Evolutionary conservation across 805 yeast species (phyloP), one percentile per base, ranked within the genome.

Genomic region (Teunomyces lycoperdinae): DNA sequence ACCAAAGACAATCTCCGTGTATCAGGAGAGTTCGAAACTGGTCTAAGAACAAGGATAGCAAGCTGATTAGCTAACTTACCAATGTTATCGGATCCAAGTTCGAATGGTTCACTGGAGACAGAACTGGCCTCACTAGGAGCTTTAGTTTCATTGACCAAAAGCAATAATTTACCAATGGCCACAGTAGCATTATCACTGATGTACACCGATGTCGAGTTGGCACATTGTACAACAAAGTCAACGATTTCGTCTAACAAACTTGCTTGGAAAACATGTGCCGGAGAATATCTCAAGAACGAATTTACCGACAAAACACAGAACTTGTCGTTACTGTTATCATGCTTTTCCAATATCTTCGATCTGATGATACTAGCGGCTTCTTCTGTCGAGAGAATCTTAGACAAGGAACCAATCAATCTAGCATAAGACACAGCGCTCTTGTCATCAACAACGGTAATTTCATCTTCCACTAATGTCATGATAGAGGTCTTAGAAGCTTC

Each of bases 1-100:
- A 89, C 89, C 51, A 92, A 72, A 2, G 96, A 71, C 51, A 90
- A 70, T 60, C 98, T 79, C 64, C 96, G 78, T 1, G 94, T 77
- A 58, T 92, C 97, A 8, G 77, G 61, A 0, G 96, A 85, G 50
- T 70, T 77, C 13, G 86, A 78, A 1, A 55, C 71, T 2, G 91
- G 89, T 31, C 71, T 61, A n/a, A 76, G 54, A 56, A 79, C 74
- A 16, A 69, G 60, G 11, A 66, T 60, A n/a, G 84, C 74, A 41
- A 86, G 65, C 51, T 78, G 83, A 5, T 58, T 58, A n/a, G 83
- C 67, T 43, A 89, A 56, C n/a, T 60, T 55, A 3, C 56, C 54
- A 1, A 76, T 58, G 27, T 75, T 61, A 20, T 76, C 77, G 6
- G 70, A 73, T 9, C 74, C 70, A 13, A 82, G 50, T 3, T 62